phyloP scores from a whole-genome alignment of 306 rosid genomes.

The Cucumis cinereus region DNA sequence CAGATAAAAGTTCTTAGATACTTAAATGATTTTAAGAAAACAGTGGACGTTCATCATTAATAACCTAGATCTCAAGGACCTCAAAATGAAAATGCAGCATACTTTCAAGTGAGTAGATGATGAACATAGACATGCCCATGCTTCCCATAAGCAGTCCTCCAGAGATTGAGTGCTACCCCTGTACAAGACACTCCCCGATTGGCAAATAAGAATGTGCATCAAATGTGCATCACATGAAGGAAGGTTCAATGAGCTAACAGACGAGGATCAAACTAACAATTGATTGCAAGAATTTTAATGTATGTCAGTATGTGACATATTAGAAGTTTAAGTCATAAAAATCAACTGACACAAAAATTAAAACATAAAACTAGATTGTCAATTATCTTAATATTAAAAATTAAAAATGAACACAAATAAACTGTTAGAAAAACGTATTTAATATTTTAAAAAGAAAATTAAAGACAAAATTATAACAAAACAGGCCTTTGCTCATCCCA shows the following conservation, averaged over 20 bases:
- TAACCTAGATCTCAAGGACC: not conserved
- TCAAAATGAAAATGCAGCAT: slow-evolving; percentile 15
- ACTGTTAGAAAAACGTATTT: not conserved
- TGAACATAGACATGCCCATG: slow-evolving; percentile 92
- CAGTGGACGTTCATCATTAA: not conserved
- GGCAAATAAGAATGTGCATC: slow-evolving; percentile 19
- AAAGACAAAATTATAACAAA: not conserved
- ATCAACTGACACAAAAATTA: not conserved
- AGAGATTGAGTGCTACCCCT: slow-evolving; percentile 49
- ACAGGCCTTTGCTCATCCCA: not conserved
- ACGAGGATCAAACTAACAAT: not conserved
- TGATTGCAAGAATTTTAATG: not conserved
- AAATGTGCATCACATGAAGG: slow-evolving; percentile 10
- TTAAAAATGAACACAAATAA: not conserved
- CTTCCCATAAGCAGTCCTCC: slow-evolving; percentile 98
- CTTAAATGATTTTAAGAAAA: not conserved
- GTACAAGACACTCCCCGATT: slow-evolving; percentile 19
- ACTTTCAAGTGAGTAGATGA: slow-evolving; percentile 85
- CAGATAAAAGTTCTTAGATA: not conserved
- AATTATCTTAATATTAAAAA: not conserved
- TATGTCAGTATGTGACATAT: not conserved
- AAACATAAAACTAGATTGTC: not conserved
- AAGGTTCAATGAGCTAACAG: slow-evolving; percentile 7
- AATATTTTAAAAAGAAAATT: not conserved
- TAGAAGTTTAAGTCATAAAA: not conserved